Evolutionary conservation across 2,329 filamentous ascomycete genomes (phyloP), one percentile per base, ranked within the genome.

Genomic region (Xylariaceae sp.): DNA sequence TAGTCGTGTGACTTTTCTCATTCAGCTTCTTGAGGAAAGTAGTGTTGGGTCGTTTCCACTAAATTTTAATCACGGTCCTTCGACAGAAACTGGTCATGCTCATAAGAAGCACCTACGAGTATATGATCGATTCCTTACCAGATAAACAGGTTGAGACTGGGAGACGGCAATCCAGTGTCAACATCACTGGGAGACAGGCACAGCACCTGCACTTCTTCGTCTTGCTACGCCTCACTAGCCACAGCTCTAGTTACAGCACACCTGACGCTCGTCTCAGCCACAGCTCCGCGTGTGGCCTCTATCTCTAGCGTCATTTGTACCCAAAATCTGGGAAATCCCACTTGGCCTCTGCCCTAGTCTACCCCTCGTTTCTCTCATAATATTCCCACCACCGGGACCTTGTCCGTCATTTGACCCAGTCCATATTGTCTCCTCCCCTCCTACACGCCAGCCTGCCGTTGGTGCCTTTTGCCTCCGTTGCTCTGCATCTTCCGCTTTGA

Each of bases 401-500:
- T 37, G 27, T 27, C 55, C 33, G 56, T 58, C 53, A 55, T 56
- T 56, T 41, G 43, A 18, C 58, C 18, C 32, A 18, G 16, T 16
- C 18, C 18, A 56, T 24, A 55, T 54, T 50, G 58, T 61, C 53
- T 54, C 61, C 55, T 60, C 53, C 57, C n/a, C n/a, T n/a, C n/a
- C n/a, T n/a, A 50, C 46, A 40, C 55, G 43, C 57, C 54, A 60
- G 55, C 55, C 49, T 23, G 23, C 48, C 23, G 29, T 39, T 55
- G 29, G 37, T 48, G 36, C 23, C 15, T 15, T 51, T 47, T 56
- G 26, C 55, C 56, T 55, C 53, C 53, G 55, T 55, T 35, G 37
- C 43, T 52, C 40, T 56, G 57, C 55, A 46, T 57, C 56, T 59
- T 60, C 58, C 55, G 50, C 40, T 60, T 58, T 56, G 47, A 60